phyloP scores from a whole-genome alignment of 139 green algal genomes.

The Pycnococcus provasolii region DNA sequence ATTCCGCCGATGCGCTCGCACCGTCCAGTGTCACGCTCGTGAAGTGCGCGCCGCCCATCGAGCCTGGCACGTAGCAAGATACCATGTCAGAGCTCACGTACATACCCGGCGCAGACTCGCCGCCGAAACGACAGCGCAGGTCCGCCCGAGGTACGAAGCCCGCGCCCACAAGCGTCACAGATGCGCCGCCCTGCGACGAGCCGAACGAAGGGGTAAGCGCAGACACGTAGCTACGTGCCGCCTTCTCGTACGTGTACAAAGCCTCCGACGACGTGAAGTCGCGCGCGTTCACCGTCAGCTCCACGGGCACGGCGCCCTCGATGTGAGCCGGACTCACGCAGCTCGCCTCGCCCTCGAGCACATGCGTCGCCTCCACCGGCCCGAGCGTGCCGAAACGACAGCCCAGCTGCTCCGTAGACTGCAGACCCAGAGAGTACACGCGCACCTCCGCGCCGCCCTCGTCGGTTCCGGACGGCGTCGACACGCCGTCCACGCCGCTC shows the following conservation, averaged over 20 bases:
- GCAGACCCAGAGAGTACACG: neutral
- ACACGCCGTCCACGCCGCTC: neutral
- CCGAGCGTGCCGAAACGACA: constrained; percentile 4
- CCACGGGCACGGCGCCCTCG: constrained; percentile 1
- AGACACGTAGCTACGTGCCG: neutral
- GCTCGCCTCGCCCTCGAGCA: no score
- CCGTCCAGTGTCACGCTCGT: neutral
- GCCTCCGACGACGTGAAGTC: neutral
- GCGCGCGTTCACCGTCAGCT: neutral
- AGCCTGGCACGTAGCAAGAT: neutral
- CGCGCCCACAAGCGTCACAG: neutral
- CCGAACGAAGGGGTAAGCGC: neutral
- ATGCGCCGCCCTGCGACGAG: neutral
- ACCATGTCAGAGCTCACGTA: neutral
- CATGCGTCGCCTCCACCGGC: neutral
- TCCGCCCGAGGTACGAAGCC: neutral
- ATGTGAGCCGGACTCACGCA: constrained; percentile 1
- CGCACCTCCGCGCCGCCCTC: constrained; percentile 1
- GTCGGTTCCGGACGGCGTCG: neutral
- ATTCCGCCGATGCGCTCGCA: neutral
- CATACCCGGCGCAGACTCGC: neutral
- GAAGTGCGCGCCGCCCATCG: no score
- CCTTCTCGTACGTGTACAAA: neutral
- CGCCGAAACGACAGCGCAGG: neutral
- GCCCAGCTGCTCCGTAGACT: neutral